A percentile compares a stretch with the other conserved stretches of the same genome.
Conservation (phyloP, 805 yeast species). For the Kluyveromyces nonfermentans region DNA sequence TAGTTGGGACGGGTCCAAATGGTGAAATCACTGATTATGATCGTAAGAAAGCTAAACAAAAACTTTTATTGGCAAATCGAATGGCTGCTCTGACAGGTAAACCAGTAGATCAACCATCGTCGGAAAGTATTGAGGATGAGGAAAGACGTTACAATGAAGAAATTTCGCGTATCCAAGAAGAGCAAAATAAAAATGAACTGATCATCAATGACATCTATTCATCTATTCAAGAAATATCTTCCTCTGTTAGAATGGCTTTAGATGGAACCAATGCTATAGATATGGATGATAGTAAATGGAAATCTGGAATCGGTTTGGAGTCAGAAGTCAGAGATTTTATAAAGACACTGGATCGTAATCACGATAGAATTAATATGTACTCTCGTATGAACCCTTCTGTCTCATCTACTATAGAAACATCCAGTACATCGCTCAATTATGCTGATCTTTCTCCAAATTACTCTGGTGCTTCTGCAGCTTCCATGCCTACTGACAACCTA, state of each 20-base stretch:
- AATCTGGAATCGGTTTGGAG: conserved; percentile 67
- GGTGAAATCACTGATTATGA: conserved; percentile 83
- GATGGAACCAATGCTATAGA: conserved; percentile 25
- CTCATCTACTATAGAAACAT: background rate
- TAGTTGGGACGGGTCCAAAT: conserved; percentile 77
- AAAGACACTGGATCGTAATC: conserved; percentile 43
- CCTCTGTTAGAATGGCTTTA: conserved; percentile 30
- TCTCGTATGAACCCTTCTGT: conserved; percentile 7
- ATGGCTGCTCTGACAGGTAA: conserved; percentile 93
- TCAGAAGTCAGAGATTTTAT: conserved; percentile 59
- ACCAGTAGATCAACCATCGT: conserved; percentile 35
- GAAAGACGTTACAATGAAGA: conserved; percentile 39
- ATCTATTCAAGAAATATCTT: conserved; percentile 53
- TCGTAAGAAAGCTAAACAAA: conserved; percentile 67
- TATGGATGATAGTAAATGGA: conserved; percentile 64
- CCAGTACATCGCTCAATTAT: background rate
- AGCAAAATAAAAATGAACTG: conserved; percentile 45
- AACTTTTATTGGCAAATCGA: conserved; percentile 69
- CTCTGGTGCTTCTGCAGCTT: background rate
- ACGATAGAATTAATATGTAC: conserved; percentile 14
- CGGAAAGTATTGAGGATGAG: conserved; percentile 29
- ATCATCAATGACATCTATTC: conserved; percentile 64
- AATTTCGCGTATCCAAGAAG: conserved; percentile 40
- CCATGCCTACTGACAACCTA: background rate
- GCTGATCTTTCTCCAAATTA: background rate